Evolutionary conservation across 345 rosid species (phyloP), one percentile per base, ranked within the genome.

Genomic region (Gossypium rotundifolium): DNA sequence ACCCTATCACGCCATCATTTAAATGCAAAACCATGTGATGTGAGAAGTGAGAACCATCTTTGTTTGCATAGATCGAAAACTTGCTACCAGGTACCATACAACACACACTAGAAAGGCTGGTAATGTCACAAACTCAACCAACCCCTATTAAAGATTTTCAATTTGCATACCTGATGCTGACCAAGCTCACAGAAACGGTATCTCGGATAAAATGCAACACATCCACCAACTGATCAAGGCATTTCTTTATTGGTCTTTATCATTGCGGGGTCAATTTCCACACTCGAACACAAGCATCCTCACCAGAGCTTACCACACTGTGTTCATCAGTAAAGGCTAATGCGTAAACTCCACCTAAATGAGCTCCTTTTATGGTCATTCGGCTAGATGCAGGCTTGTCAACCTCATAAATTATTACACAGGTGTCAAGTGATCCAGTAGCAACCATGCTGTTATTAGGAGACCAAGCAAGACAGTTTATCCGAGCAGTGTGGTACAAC

Each of bases 391-490:
- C 88, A 27, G 88, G 92, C 80, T 91, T 86, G 71, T 83, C 90
- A 62, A 91, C 75, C 81, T 86, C 90, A 58, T 91, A 89, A 55
- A 91, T 82, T 76, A 91, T 87, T 65, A 91, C 87, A 54, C 83
- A 83, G 4, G 91, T 89, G 83, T 91, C 96, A 12, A 91, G 85
- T 3, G 96, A 87, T 59, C 91, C 91, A 10, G 90, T 91, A 48
- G 91, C 93, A 46, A 89, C 87, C 88, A 87, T 84, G 57, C 29
- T 82, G 85, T 83, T 87, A 77, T 83, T 81, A 4, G 96, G 91
- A 76, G 96, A 91, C 96, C 93, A 89, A 42, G 90, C 89, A 72
- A 91, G 85, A 79, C 88, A 85, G 81, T 87, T 91, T 79, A 88
- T 85, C 62, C 93, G 88, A 66, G 93, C 93, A 53, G 86, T 84